Evolutionary conservation across 768 basidiomycete species (phyloP).

Genomic region (Lactarius quietus): DNA sequence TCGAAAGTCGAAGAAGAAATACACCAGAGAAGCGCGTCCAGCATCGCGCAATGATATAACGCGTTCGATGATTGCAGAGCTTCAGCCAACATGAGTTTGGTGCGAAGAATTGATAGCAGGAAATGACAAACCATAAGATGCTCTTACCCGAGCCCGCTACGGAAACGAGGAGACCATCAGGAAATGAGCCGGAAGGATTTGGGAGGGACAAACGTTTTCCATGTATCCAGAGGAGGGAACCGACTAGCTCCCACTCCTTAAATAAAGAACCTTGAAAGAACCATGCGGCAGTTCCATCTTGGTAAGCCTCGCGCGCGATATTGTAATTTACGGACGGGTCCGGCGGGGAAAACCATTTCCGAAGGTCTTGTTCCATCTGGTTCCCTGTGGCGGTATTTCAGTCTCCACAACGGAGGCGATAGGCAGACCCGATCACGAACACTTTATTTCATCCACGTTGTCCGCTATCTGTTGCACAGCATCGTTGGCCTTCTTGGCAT

Average conservation of each 20-base stretch:
- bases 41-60: background rate
- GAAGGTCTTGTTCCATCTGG: background rate
- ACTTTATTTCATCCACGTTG: background rate
- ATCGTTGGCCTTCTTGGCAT: background rate
- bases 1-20: too few species aligned
- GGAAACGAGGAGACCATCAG: background rate
- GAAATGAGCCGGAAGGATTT: background rate
- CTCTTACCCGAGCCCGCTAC: background rate
- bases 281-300: background rate
- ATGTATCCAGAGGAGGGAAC: background rate
- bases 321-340: background rate
- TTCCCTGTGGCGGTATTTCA: background rate
- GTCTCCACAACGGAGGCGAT: background rate
- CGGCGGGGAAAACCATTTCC: background rate
- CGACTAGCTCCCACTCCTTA: background rate
- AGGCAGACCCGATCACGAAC: background rate
- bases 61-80: background rate
- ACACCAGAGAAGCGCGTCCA: background rate
- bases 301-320: background rate
- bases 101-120: rapidly evolving
- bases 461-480: background rate
- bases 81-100: background rate
- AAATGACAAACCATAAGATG: background rate
- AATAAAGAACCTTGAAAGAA: background rate
- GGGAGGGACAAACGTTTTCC: background rate